Evolutionary conservation across 2,329 filamentous ascomycete species (phyloP).

Genomic region (Lithohypha guttulata): DNA sequence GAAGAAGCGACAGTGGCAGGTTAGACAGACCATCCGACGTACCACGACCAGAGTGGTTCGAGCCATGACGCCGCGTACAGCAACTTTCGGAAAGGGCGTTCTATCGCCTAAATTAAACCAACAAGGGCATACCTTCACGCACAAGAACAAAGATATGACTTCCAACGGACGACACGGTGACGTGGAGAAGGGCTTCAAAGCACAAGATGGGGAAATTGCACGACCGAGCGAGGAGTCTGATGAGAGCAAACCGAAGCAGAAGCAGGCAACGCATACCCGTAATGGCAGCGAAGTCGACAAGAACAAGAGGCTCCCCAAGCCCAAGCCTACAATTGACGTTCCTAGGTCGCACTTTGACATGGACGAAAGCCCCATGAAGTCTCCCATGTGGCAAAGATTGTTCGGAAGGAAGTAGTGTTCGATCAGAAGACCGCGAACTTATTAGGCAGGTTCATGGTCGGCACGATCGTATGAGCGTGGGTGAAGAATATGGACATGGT

Average conservation of each 20-base stretch:
- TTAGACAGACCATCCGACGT: slow-evolving; percentile 59
- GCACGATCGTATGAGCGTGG: too few relatives aligned
- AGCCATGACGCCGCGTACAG: slow-evolving; percentile 21
- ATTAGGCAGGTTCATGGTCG: too few relatives aligned
- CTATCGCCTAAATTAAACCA: neutral
- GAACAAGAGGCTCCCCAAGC: neutral
- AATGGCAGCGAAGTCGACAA: slow-evolving; percentile 1
- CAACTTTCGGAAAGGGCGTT: slow-evolving; percentile 14
- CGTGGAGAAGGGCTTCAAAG: slow-evolving; percentile 6
- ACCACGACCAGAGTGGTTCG: slow-evolving; percentile 42
- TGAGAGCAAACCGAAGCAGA: neutral
- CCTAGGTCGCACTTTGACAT: slow-evolving; percentile 2
- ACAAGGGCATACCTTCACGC: neutral
- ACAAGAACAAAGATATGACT: neutral
- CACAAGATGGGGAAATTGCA: neutral
- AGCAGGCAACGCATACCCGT: too few relatives aligned
- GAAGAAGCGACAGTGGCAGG: slow-evolving; percentile 75
- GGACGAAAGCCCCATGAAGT: slow-evolving; percentile 8
- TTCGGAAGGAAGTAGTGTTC: slow-evolving; percentile 2
- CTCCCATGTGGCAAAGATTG: slow-evolving; percentile 9
- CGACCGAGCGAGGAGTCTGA: slow-evolving; percentile 5
- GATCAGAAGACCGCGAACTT: too few relatives aligned
- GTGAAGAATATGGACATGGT: too few relatives aligned
- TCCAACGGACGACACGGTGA: neutral
- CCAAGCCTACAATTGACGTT: slow-evolving; percentile 5